phyloP scores from a whole-genome alignment of 2,329 filamentous ascomycete species.

The Daldinia sp. region DNA sequence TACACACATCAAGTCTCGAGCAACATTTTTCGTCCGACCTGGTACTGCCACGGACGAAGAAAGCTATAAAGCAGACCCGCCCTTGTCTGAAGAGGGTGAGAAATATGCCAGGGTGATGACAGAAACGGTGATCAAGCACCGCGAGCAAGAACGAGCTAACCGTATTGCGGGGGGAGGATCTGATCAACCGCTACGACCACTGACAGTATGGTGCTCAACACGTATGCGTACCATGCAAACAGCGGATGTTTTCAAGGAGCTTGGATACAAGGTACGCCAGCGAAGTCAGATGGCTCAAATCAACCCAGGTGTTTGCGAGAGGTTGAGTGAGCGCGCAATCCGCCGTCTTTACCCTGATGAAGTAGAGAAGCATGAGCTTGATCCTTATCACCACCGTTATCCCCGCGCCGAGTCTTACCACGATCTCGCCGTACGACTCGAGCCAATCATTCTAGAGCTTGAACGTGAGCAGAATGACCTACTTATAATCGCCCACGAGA shows the following conservation, averaged over 20 bases:
- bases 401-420: slow-evolving; percentile 98
- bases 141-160: slow-evolving; percentile 79
- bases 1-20: slow-evolving; percentile 92
- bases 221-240: slow-evolving; percentile 91
- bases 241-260: slow-evolving; percentile 77
- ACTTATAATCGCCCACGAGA: slow-evolving; percentile 98
- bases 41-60: slow-evolving; percentile 89
- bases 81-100: slow-evolving; percentile 79
- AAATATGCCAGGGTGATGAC: slow-evolving; percentile 88
- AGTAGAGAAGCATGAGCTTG: slow-evolving; percentile 88
- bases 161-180: slow-evolving; percentile 73
- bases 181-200: slow-evolving; percentile 74
- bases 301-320: slow-evolving; percentile 95
- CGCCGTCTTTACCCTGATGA: slow-evolving; percentile 87
- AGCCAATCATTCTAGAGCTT: slow-evolving; percentile 96
- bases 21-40: slow-evolving; percentile 90
- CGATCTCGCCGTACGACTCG: slow-evolving; percentile 94
- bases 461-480: slow-evolving; percentile 97
- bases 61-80: slow-evolving; percentile 89
- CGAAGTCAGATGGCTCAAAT: slow-evolving; percentile 96
- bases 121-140: slow-evolving; percentile 81
- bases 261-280: slow-evolving; percentile 87
- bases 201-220: slow-evolving; percentile 96
- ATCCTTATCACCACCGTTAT: slow-evolving; percentile 97
- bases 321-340: slow-evolving; percentile 85